Conservation (phyloP, 1,139 yeast genomes). For the Saccharomyces hybrid region DNA sequence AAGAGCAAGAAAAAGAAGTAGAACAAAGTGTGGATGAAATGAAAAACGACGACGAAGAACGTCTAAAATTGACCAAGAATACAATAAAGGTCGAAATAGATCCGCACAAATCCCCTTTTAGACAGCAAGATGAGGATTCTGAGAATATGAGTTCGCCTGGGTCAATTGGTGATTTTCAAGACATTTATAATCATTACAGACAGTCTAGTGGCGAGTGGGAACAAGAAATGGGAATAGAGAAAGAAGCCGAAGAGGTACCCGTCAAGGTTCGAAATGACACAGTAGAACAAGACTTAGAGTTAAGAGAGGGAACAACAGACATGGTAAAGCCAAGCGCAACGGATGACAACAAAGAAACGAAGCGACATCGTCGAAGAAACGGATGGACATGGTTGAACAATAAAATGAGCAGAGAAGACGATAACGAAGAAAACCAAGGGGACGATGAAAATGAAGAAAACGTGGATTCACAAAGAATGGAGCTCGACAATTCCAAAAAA, state of each 20-base stretch:
- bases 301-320: not conserved
- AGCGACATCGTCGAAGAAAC: slow-evolving; percentile 7
- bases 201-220: slow-evolving; percentile 13
- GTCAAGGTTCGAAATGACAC: not conserved
- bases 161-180: slow-evolving; percentile 19
- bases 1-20: not conserved
- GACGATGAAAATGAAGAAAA: slow-evolving; percentile 5
- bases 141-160: slow-evolving; percentile 13
- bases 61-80: not conserved
- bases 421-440: slow-evolving; percentile 9
- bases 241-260: slow-evolving; percentile 1
- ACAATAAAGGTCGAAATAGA: not conserved
- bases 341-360: slow-evolving; percentile 2
- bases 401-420: slow-evolving; percentile 27
- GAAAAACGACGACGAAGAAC: not conserved
- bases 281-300: not conserved
- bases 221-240: not conserved
- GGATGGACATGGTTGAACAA: slow-evolving; percentile 22
- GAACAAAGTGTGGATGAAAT: not conserved
- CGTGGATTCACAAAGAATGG: not conserved
- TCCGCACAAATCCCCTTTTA: not conserved
- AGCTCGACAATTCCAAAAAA: not conserved
- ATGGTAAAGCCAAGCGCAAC: not conserved
- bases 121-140: not conserved
- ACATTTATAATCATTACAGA: slow-evolving; percentile 19